These are phyloP conservation scores for Citropsis articulata DNA, from an alignment of 345 rosid genomes.

Conservation along the genomic window DNA sequence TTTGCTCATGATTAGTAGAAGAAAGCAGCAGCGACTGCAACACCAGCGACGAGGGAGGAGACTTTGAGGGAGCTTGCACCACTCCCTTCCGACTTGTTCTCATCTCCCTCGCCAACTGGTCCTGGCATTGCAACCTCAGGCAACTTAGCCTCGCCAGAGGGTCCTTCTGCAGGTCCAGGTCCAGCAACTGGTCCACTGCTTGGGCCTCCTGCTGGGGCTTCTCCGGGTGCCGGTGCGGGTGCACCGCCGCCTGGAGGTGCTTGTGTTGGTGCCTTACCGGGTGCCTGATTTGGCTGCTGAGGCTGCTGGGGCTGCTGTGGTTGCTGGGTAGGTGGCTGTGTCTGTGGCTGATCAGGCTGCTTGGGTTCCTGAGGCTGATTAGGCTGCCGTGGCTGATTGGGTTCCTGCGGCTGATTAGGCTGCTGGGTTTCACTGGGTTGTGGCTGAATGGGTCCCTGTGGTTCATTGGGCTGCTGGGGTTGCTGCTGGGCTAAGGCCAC, in stretches of 20 bases:
- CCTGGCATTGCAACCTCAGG: conserved; percentile 35
- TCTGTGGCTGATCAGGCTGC: background rate
- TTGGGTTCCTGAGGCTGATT: background rate
- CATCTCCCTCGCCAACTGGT: conserved; percentile 29
- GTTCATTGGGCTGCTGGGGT: background rate
- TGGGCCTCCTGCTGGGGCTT: conserved; percentile 1
- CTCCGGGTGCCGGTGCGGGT: background rate
- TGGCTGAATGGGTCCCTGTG: background rate
- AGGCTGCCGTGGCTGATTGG: background rate
- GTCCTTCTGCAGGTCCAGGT: background rate
- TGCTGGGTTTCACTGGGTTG: background rate
- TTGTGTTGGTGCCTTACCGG: conserved; percentile 6
- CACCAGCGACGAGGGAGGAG: conserved; percentile 22
- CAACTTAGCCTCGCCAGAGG: background rate
- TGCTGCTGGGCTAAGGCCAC: conserved; percentile 23
- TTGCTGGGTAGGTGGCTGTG: background rate
- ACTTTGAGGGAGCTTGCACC: conserved; percentile 15
- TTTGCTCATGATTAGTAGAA: conserved; percentile 25
- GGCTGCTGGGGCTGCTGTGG: conserved; percentile 1
- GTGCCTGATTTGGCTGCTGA: background rate
- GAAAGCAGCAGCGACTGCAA: conserved; percentile 30
- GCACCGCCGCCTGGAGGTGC: background rate
- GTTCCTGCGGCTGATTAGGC: too few relatives aligned
- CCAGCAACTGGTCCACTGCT: background rate
- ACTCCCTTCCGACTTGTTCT: conserved; percentile 5